phyloP scores from a whole-genome alignment of 2,329 filamentous ascomycete genomes.

The Cladophialophora chaetospira region DNA sequence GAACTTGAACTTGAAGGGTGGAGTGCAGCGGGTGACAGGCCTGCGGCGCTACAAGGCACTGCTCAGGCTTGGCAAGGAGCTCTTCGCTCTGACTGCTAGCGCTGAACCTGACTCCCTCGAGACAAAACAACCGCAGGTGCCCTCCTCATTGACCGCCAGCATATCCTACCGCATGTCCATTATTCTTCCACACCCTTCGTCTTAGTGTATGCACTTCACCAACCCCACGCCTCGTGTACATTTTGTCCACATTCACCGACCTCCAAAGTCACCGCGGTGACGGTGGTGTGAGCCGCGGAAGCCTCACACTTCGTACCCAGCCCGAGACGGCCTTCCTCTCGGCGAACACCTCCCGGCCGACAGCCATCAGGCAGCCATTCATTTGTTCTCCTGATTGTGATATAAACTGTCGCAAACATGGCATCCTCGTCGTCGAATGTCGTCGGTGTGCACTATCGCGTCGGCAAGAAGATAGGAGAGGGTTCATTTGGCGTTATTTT shows the following conservation, averaged over 20 bases:
- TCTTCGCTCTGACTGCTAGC: slow-evolving; percentile 1
- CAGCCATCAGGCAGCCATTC: not conserved
- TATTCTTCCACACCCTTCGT: slow-evolving; percentile 5
- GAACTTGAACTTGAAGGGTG: too few species aligned
- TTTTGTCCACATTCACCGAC: slow-evolving; percentile 10
- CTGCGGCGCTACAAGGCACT: slow-evolving; percentile 10
- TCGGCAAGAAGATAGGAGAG: slow-evolving; percentile 99
- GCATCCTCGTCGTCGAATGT: slow-evolving; percentile 92
- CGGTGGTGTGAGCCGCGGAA: slow-evolving; percentile 22
- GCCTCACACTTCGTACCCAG: slow-evolving; percentile 8
- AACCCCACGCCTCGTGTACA: not conserved
- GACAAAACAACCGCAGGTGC: slow-evolving; percentile 12
- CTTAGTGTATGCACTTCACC: slow-evolving; percentile 7
- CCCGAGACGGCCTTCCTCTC: not conserved
- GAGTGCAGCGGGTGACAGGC: slow-evolving; percentile 6
- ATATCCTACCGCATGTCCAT: slow-evolving; percentile 12
- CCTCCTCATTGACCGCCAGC: slow-evolving; percentile 10
- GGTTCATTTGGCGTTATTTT: slow-evolving; percentile 98
- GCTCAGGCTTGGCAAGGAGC: slow-evolving; percentile 14
- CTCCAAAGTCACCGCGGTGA: slow-evolving; percentile 22
- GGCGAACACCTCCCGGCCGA: not conserved
- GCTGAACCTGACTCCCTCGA: slow-evolving; percentile 6
- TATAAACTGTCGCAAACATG: slow-evolving; percentile 53
- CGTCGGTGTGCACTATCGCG: slow-evolving; percentile 96
- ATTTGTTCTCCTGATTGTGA: not conserved